These are phyloP conservation scores for Eucalyptus dawsonii DNA, from an alignment of 345 rosid genomes.

Conservation along the genomic window DNA sequence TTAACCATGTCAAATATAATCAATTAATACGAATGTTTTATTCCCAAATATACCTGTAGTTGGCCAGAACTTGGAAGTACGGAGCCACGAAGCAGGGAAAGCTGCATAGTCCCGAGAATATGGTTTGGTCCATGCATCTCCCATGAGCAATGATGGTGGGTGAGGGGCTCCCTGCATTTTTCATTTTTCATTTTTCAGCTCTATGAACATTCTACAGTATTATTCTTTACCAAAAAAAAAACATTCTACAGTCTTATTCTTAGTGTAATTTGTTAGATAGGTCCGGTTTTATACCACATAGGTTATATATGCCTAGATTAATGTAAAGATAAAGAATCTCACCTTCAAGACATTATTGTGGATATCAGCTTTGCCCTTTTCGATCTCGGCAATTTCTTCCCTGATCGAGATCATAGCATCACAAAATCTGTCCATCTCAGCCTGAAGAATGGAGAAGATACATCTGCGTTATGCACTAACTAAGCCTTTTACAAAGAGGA, in stretches of 20 bases:
- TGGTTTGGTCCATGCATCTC: conserved; percentile 87
- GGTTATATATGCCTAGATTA: neutral
- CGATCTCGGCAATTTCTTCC: conserved; percentile 93
- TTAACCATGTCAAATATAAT: neutral
- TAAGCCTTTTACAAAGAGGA: neutral
- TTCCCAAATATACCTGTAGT: conserved; percentile 32
- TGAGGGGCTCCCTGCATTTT: conserved; percentile 90
- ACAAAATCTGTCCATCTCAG: conserved; percentile 91
- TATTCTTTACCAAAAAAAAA: neutral
- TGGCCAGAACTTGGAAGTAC: conserved; percentile 90
- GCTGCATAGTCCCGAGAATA: conserved; percentile 91
- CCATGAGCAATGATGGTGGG: conserved; percentile 97
- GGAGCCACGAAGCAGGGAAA: conserved; percentile 99
- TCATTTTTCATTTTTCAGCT: neutral
- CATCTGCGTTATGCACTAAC: neutral
- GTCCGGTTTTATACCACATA: neutral
- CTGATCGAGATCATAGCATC: conserved; percentile 94
- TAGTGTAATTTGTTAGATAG: neutral
- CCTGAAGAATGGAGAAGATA: conserved; percentile 32
- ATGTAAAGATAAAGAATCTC: neutral
- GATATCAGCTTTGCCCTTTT: conserved; percentile 88
- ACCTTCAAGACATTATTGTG: conserved; percentile 95
- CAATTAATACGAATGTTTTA: neutral
- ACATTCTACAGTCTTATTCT: neutral
- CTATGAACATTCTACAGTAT: neutral